A percentile compares a stretch with the other conserved stretches of the same genome.
These are phyloP conservation scores for Nigrograna mackinnonii DNA, from an alignment of 2,329 filamentous ascomycete species.

Conservation along the genomic window DNA sequence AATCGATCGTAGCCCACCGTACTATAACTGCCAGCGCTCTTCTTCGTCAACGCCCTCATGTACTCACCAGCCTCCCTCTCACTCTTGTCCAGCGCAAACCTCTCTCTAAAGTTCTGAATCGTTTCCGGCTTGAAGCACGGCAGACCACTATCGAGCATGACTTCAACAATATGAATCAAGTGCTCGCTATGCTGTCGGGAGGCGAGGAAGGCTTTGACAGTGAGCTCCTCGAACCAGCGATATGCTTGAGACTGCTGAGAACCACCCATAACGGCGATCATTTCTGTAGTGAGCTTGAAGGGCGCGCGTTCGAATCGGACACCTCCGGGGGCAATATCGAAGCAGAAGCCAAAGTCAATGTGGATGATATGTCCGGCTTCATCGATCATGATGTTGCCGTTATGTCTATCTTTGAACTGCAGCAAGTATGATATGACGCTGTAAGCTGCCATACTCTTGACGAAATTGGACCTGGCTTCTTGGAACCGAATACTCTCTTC, in stretches of 20 bases:
- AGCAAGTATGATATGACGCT: conserved; percentile 94
- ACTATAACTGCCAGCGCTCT: conserved; percentile 86
- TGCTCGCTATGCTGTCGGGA: conserved; percentile 85
- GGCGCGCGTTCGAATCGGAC: conserved; percentile 97
- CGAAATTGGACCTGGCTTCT: conserved; percentile 92
- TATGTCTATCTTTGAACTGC: conserved; percentile 99
- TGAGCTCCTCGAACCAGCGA: conserved; percentile 94
- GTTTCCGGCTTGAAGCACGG: conserved; percentile 98
- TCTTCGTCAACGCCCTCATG: conserved; percentile 86
- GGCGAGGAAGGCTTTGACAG: conserved; percentile 92
- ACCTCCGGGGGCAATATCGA: conserved; percentile 95
- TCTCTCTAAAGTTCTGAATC: conserved; percentile 86
- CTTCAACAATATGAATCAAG: conserved; percentile 82
- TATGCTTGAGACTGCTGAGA: conserved; percentile 80
- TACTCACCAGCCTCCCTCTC: conserved; percentile 95
- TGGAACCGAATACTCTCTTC: conserved; percentile 96
- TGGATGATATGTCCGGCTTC: conserved; percentile 96
- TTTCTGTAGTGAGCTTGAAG: conserved; percentile 96
- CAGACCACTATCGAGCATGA: conserved; percentile 95
- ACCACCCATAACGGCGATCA: conserved; percentile 99
- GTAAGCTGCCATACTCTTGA: conserved; percentile 99
- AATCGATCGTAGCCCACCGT: conserved; percentile 98
- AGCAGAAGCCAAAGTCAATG: conserved; percentile 99
- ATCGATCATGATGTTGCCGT: conserved; percentile 99
- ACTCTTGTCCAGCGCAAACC: conserved; percentile 89